Percentiles rank a stretch among this genome's conserved stretches.
phyloP scores from a whole-genome alignment of 1,284 basidiomycete genomes.

The Ustilago lituana region DNA sequence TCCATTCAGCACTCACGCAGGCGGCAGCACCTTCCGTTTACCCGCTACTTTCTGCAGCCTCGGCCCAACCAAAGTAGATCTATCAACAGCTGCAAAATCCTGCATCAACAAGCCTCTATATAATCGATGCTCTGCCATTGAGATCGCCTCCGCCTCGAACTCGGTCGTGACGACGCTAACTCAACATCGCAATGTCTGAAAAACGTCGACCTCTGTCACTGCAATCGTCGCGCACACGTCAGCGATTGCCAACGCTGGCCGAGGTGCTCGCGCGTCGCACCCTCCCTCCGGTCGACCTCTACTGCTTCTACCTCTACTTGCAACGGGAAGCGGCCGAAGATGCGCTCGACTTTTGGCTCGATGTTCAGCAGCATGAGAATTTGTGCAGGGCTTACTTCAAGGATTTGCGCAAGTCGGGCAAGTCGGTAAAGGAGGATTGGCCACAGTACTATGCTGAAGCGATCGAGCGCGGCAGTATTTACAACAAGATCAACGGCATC shows the following conservation, averaged over 20 bases:
- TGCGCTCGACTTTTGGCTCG: conserved; percentile 97
- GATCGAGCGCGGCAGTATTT: conserved; percentile 83
- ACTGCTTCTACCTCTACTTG: conserved; percentile 83
- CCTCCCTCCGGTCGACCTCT: conserved; percentile 91
- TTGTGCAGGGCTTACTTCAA: conserved; percentile 98
- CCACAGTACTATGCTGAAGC: conserved; percentile 83
- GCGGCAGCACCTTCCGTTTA: too few relatives aligned
- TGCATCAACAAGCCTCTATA: too few relatives aligned
- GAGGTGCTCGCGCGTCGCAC: conserved; percentile 71
- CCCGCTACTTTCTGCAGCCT: too few relatives aligned
- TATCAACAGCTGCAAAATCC: too few relatives aligned
- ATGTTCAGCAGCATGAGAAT: conserved; percentile 98
- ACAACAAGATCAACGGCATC: conserved; percentile 86
- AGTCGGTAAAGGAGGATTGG: conserved; percentile 92
- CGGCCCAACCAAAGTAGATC: too few relatives aligned
- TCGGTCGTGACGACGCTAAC: background rate
- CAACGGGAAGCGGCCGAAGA: conserved; percentile 92
- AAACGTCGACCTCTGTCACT: conserved; percentile 38
- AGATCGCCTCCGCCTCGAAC: background rate
- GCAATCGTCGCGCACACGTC: conserved; percentile 55
- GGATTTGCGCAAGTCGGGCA: conserved; percentile 91
- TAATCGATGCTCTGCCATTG: conserved; percentile 1
- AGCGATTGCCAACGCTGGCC: conserved; percentile 67
- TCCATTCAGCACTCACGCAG: too few relatives aligned
- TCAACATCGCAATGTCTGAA: conserved; percentile 30